Conservation (phyloP, 2,329 filamentous ascomycete genomes). For the Taxawa tesnikishii region DNA sequence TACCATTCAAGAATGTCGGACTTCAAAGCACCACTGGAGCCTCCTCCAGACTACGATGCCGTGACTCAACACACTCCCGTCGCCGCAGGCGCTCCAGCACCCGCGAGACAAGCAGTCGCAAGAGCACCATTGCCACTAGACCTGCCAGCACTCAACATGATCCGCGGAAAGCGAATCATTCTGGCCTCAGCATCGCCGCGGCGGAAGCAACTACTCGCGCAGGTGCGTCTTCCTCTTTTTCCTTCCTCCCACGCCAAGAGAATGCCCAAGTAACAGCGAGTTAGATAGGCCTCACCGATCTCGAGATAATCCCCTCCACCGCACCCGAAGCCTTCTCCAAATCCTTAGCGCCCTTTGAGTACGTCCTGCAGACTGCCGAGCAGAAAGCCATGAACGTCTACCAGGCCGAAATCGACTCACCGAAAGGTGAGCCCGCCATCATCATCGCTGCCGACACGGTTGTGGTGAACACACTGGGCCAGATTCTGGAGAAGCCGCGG, state of each 20-base stretch:
- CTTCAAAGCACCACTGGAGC: constrained; percentile 24
- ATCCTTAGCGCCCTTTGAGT: constrained; percentile 68
- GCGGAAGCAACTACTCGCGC: constrained; percentile 66
- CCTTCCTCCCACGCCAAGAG: constrained; percentile 1
- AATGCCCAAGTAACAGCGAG: neutral
- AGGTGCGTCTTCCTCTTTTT: constrained; percentile 31
- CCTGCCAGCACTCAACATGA: constrained; percentile 63
- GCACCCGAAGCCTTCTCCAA: constrained; percentile 82
- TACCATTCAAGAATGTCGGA: no score
- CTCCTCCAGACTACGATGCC: constrained; percentile 31
- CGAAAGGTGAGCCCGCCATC: constrained; percentile 60
- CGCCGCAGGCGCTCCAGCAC: constrained; percentile 10
- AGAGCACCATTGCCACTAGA: constrained; percentile 56
- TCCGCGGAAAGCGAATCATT: constrained; percentile 71
- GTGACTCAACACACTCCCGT: constrained; percentile 12
- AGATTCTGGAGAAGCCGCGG: constrained; percentile 82
- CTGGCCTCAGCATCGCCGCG: constrained; percentile 84
- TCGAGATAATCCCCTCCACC: constrained; percentile 75
- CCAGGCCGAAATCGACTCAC: constrained; percentile 42
- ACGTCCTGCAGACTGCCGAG: constrained; percentile 76
- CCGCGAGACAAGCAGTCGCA: constrained; percentile 16
- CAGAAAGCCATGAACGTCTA: constrained; percentile 74
- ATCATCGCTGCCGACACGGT: constrained; percentile 88
- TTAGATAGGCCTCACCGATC: constrained; percentile 64
- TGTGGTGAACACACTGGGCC: constrained; percentile 65